These are phyloP conservation scores for Papiliotrema nemorosa DNA, from an alignment of 1,284 basidiomycete genomes.

Conservation along the genomic window DNA sequence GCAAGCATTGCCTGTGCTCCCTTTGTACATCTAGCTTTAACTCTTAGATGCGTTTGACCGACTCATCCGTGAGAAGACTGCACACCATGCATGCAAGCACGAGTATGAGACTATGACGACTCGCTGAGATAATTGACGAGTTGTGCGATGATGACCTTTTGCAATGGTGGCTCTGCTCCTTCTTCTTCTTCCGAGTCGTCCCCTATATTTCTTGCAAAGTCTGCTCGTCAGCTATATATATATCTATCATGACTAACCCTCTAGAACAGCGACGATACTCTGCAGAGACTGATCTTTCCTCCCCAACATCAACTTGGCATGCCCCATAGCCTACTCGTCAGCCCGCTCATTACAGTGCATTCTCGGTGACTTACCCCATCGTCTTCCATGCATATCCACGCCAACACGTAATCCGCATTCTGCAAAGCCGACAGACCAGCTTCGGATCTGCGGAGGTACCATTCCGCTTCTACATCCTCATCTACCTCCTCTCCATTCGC, in stretches of 20 bases:
- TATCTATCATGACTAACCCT: constrained; percentile 26
- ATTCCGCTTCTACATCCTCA: constrained; percentile 65
- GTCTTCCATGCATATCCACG: constrained; percentile 97
- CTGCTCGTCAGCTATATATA: constrained; percentile 11
- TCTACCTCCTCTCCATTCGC: constrained; percentile 60
- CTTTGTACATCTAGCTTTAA: too few relatives aligned
- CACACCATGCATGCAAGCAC: too few relatives aligned
- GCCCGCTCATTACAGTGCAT: background rate
- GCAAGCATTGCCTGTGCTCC: too few relatives aligned
- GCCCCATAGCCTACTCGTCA: constrained; percentile 53
- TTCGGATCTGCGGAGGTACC: constrained; percentile 80
- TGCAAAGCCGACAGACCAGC: constrained; percentile 85
- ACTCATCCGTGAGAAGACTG: too few relatives aligned
- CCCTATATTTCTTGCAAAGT: constrained; percentile 31
- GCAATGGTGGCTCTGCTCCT: constrained; percentile 16
- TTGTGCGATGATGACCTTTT: constrained; percentile 29
- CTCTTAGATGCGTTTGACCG: too few relatives aligned
- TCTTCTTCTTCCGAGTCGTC: constrained; percentile 19
- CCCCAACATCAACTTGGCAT: constrained; percentile 68
- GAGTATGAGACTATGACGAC: too few relatives aligned
- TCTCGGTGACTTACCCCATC: constrained; percentile 70
- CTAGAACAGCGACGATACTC: constrained; percentile 32
- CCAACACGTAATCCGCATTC: constrained; percentile 85
- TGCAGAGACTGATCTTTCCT: constrained; percentile 55
- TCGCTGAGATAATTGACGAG: constrained; percentile 13